Evolutionary conservation across 768 basidiomycete genomes (phyloP), one percentile per base, ranked within the genome.

Genomic region (Amanita polypyramis): DNA sequence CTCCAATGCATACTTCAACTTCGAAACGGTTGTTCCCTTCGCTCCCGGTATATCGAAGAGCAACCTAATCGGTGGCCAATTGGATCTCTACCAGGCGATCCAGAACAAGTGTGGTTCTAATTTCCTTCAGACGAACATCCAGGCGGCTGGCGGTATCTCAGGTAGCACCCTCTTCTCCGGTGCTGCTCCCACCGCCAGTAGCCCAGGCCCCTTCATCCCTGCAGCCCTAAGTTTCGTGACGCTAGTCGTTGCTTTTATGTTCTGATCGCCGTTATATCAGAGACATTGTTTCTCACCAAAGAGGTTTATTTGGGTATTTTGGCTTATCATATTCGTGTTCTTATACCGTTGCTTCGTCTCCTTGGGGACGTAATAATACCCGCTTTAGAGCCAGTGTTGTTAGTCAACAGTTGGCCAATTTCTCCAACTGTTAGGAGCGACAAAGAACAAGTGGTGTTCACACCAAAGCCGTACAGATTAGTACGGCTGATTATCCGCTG

Each of bases 1-100:
- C 60, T 60, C 98, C 54, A 76, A 79, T 1, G 55, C 79, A 7
- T 99, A 88, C 74, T 80, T 89, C 63, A 63, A 68, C 49, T 94
- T 77, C 64, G 87, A 93, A 67, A 75, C 78, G 35, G 62, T 63
- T 48, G 65, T 70, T 37, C 84, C 85, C 1, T 97, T 91, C 62
- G 86, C 75, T 6, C 77, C 84, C 23, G 92, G 95, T 43, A 58
- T 96, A 21, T 45, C 52, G 50, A 70, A 73, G 56, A 86, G 82
- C 57, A 60, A 70, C 11, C 69, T 97, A 47, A 69, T 98, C 38
- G 59, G 67, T 25, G 75, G 74, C 40, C 92, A 97, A 65, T 33
- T 64, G 12, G 58, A 54, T 6, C 73, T 98, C 32, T 95, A 88
- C 75, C 55, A 58, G 17, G 76, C 68, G 49, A 70, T 93, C 55